These are phyloP conservation scores for Lycium barbarum DNA, from an alignment of 257 asterid genomes.

Conservation along the genomic window DNA sequence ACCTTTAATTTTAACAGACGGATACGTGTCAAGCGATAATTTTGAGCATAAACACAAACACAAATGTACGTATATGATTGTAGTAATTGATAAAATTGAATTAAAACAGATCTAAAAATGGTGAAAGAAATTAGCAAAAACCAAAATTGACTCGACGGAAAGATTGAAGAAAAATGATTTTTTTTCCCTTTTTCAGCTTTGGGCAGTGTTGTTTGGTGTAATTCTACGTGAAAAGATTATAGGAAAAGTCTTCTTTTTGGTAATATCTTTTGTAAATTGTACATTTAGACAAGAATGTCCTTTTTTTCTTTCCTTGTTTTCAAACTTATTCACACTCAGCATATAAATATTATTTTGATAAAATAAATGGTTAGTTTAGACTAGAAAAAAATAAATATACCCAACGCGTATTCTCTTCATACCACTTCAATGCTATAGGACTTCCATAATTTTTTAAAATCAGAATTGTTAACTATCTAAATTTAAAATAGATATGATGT, in stretches of 20 bases:
- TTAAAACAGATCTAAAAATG: slow-evolving; percentile 20
- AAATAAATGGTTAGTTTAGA: neutral
- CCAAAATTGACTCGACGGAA: slow-evolving; percentile 19
- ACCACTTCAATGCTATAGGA: neutral
- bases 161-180: neutral
- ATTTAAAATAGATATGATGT: neutral
- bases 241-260: neutral
- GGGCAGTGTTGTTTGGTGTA: slow-evolving; percentile 7
- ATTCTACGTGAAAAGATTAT: neutral
- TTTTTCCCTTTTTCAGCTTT: neutral
- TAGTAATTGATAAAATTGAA: neutral
- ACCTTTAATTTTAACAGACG: no score
- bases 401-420: neutral
- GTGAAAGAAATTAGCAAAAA: neutral
- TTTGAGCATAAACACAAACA: neutral
- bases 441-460: neutral
- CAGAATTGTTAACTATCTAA: neutral
- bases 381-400: neutral
- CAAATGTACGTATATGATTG: neutral
- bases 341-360: slow-evolving; percentile 1
- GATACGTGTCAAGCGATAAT: no score
- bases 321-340: slow-evolving; percentile 20
- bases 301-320: neutral
- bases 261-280: neutral
- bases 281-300: neutral